Conservation (phyloP, 78 protist species). For the Bodo saltans region DNA sequence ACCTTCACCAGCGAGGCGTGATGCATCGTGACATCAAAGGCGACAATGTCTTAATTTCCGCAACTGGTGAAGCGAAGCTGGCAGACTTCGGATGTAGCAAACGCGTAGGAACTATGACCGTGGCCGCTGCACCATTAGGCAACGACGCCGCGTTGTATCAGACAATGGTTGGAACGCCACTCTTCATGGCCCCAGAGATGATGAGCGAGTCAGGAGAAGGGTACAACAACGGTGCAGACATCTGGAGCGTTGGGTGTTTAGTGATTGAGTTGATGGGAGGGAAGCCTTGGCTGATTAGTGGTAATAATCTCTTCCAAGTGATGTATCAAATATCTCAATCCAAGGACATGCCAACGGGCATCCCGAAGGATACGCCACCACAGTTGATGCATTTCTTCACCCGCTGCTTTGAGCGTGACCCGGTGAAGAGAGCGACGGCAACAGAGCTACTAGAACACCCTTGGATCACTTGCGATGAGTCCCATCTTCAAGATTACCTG, state of each 20-base stretch:
- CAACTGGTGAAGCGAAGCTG: constrained; percentile 39
- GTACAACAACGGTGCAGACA: constrained; percentile 51
- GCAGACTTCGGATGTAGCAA: constrained; percentile 61
- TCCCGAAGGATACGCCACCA: not conserved
- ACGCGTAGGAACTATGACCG: not conserved
- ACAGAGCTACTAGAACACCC: not conserved
- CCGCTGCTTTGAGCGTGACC: not conserved
- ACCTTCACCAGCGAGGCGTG: constrained; percentile 20
- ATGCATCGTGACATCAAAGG: constrained; percentile 59
- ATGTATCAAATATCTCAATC: not conserved
- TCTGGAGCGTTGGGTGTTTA: constrained; percentile 69
- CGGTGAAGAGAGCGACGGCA: not conserved
- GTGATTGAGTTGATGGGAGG: constrained; percentile 57
- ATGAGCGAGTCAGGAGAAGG: constrained; percentile 27
- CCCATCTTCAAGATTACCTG: no score
- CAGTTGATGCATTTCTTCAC: not conserved
- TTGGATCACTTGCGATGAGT: no score
- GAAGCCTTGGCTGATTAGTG: not conserved
- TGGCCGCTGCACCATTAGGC: not conserved
- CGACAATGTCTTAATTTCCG: constrained; percentile 48
- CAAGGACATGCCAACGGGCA: not conserved
- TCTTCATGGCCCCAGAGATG: constrained; percentile 52
- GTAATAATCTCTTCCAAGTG: not conserved
- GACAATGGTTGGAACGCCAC: constrained; percentile 21
- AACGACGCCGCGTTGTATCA: not conserved